Conservation (phyloP, 2,329 filamentous ascomycete genomes). For the Pezicula radicicola region DNA sequence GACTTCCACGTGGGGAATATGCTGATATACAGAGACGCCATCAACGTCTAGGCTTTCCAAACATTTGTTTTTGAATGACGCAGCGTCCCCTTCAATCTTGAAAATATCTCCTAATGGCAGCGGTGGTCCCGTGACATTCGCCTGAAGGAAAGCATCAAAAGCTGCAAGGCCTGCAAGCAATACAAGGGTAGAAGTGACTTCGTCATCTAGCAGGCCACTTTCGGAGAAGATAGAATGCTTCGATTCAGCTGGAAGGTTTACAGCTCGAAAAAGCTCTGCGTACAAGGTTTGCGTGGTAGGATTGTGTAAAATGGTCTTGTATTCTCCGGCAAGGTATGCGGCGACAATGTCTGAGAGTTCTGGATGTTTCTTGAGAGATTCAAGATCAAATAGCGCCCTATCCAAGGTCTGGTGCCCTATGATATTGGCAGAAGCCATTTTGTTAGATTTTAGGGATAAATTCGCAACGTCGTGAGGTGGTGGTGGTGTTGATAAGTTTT, state of each 20-base stretch:
- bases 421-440: conserved; percentile 15
- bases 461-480: too few species aligned
- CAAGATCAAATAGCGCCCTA: conserved; percentile 22
- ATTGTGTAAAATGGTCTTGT: conserved; percentile 22
- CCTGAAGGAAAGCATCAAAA: conserved; percentile 78
- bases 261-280: conserved; percentile 15
- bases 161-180: conserved; percentile 58
- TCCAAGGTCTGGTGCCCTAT: conserved; percentile 16
- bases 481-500: too few species aligned
- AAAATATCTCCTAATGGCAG: conserved; percentile 49
- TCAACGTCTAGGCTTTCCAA: conserved; percentile 73
- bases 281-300: conserved; percentile 23
- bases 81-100: conserved; percentile 12
- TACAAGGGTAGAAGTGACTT: conserved; percentile 13
- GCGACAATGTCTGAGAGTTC: conserved; percentile 21
- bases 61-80: conserved; percentile 47
- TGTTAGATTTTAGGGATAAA: background rate
- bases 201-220: conserved; percentile 7
- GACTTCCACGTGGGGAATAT: conserved; percentile 81
- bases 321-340: conserved; percentile 26
- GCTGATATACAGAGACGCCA: conserved; percentile 80
- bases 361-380: conserved; percentile 18
- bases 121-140: conserved; percentile 83
- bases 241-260: conserved; percentile 7
- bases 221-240: conserved; percentile 15